Percentiles rank a stretch among this genome's conserved stretches.
These are phyloP conservation scores for Byssothecium circinans DNA, from an alignment of 2,329 filamentous ascomycete species.

Conservation along the genomic window DNA sequence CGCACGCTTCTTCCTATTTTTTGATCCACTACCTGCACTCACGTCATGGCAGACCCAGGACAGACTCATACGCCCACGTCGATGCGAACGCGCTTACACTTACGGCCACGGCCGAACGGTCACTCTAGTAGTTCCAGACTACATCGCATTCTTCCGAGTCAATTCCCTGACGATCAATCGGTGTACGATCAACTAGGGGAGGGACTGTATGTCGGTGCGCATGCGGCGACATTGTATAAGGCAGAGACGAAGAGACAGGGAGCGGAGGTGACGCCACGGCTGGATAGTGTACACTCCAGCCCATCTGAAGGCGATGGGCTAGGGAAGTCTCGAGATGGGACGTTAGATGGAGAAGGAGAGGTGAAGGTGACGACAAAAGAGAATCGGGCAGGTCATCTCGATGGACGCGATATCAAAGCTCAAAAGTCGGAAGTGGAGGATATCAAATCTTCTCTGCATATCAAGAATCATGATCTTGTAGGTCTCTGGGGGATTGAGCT, in stretches of 20 bases:
- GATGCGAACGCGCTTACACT: slow-evolving; percentile 27
- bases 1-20: too few species aligned
- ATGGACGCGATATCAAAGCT: slow-evolving; percentile 32
- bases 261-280: slow-evolving; percentile 2
- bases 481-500: slow-evolving; percentile 1
- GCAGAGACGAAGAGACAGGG: slow-evolving; percentile 30
- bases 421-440: slow-evolving; percentile 23
- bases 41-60: slow-evolving; percentile 13
- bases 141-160: slow-evolving; percentile 31
- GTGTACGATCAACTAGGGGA: slow-evolving; percentile 39
- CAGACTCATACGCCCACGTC: slow-evolving; percentile 9
- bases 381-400: not conserved
- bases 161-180: slow-evolving; percentile 40
- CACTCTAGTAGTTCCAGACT: slow-evolving; percentile 20
- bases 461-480: slow-evolving; percentile 40
- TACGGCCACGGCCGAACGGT: slow-evolving; percentile 19
- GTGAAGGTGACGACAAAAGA: slow-evolving; percentile 10
- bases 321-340: slow-evolving; percentile 20
- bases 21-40: too few species aligned
- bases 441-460: slow-evolving; percentile 25
- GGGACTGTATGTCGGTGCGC: slow-evolving; percentile 22
- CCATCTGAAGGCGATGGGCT: slow-evolving; percentile 10
- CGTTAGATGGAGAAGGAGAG: too few species aligned
- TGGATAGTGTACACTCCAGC: slow-evolving; percentile 13
- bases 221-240: slow-evolving; percentile 24